phyloP scores from a whole-genome alignment of 805 yeast species.

The Millerozyma miso region DNA sequence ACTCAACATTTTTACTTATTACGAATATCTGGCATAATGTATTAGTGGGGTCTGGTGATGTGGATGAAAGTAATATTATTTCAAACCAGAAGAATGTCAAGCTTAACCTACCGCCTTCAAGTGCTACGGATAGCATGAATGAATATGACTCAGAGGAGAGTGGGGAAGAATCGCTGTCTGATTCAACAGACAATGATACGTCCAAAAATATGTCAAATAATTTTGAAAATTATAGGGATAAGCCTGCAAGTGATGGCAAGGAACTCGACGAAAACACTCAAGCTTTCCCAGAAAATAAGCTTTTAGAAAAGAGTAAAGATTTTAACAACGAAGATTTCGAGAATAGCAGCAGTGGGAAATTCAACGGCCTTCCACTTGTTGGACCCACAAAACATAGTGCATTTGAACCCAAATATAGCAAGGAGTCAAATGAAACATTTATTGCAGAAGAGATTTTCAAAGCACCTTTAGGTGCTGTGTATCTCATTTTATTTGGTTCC shows the following conservation, averaged over 20 bases:
- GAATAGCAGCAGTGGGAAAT: slow-evolving; percentile 8
- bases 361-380: slow-evolving; percentile 35
- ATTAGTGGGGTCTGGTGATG: slow-evolving; percentile 20
- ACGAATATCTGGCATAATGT: slow-evolving; percentile 58
- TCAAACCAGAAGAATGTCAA: slow-evolving; percentile 5
- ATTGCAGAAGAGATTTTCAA: slow-evolving; percentile 49
- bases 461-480: slow-evolving; percentile 66
- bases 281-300: not conserved
- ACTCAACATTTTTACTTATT: slow-evolving; percentile 47
- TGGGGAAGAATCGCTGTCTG: not conserved
- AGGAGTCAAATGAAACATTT: slow-evolving; percentile 48
- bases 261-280: slow-evolving; percentile 6
- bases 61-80: slow-evolving; percentile 11
- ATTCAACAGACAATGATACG: not conserved
- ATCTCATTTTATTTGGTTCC: slow-evolving; percentile 57
- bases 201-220: not conserved
- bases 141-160: not conserved
- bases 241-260: slow-evolving; percentile 10
- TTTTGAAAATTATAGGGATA: not conserved
- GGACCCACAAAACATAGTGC: slow-evolving; percentile 50
- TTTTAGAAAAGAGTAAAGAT: not conserved
- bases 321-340: slow-evolving; percentile 3
- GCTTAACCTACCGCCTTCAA: slow-evolving; percentile 3
- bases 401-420: slow-evolving; percentile 42
- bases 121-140: not conserved